Evolutionary conservation across 2,329 filamentous ascomycete species (phyloP), one percentile per base, ranked within the genome.

Genomic region (Aspergillus costaricaensis): DNA sequence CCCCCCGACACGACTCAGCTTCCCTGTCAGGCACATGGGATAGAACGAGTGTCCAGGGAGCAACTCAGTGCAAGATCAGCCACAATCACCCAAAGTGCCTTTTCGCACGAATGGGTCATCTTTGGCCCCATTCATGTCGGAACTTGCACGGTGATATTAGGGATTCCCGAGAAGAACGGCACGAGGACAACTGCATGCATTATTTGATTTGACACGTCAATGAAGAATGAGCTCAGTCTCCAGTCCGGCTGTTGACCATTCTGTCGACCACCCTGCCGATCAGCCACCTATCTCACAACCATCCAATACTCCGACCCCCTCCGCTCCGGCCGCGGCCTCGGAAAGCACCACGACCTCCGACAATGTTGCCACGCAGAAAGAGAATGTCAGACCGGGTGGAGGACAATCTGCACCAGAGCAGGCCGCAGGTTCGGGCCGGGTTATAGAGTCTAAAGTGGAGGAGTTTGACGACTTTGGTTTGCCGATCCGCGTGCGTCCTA

Each of bases 391-490:
- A n/a, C 51, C 62, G 14, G 39, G 52, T 17, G 55, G 49, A 30
- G 59, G 48, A 5, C 44, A 55, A 8, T n/a, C 61, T 14, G 58
- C 49, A 47, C 54, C 51, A 38, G 59, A 57, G 6, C 39, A 60
- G 17, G 48, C 48, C 6, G 21, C 54, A 12, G 55, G 53, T n/a
- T 21, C 55, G 27, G 53, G 30, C 41, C 57, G 57, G 55, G 56
- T 61, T 21, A 44, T 55, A 5, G 50, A 48, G 17, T 53, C 62
- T 6, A 49, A 27, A 43, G 55, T 63, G 49, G 72, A 70, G 41
- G 70, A 70, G 23, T 50, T 76, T 27, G 76, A 78, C 52, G 76
- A 78, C 49, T 78, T 78, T 63, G 76, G 76, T 1, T 68, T 78
- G 15, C 76, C 76, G 6, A 73, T 77, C 62, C 75, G 71, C 63